Percentiles rank a stretch among this genome's conserved stretches.
These are phyloP conservation scores for Tricholoma saponaceum DNA, from an alignment of 768 basidiomycete species.

Conservation along the genomic window DNA sequence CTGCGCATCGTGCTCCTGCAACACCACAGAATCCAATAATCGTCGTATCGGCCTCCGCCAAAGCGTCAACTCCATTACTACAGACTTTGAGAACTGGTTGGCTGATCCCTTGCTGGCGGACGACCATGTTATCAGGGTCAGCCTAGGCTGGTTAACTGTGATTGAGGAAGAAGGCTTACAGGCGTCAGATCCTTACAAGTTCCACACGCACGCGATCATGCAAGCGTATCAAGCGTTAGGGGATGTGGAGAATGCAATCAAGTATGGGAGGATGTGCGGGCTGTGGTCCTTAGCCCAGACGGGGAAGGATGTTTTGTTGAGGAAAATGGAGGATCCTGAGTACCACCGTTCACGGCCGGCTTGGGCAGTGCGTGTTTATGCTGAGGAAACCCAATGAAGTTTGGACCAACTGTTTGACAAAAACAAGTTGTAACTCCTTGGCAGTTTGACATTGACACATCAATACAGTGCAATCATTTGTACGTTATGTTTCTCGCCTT, in stretches of 20 bases:
- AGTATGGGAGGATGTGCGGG: conserved; percentile 14
- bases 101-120: conserved; percentile 12
- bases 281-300: conserved; percentile 12
- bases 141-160: conserved; percentile 13
- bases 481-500: neutral
- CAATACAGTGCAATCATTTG: neutral
- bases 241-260: conserved; percentile 11
- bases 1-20: conserved; percentile 20
- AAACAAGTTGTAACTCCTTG: neutral
- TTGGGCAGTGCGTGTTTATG: conserved; percentile 7
- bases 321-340: conserved; percentile 6
- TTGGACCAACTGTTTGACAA: neutral
- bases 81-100: conserved; percentile 13
- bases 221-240: conserved; percentile 15
- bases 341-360: conserved; percentile 8
- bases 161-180: conserved; percentile 16
- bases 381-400: neutral
- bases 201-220: conserved; percentile 23
- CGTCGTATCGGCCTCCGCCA: conserved; percentile 13
- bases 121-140: conserved; percentile 15
- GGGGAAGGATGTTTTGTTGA: conserved; percentile 10
- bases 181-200: conserved; percentile 44
- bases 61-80: conserved; percentile 10
- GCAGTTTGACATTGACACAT: neutral
- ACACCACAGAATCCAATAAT: conserved; percentile 19